Evolutionary conservation across 352 stramenopile species (phyloP), one percentile per base, ranked within the genome.

Genomic region (Globisporangium irregulare): DNA sequence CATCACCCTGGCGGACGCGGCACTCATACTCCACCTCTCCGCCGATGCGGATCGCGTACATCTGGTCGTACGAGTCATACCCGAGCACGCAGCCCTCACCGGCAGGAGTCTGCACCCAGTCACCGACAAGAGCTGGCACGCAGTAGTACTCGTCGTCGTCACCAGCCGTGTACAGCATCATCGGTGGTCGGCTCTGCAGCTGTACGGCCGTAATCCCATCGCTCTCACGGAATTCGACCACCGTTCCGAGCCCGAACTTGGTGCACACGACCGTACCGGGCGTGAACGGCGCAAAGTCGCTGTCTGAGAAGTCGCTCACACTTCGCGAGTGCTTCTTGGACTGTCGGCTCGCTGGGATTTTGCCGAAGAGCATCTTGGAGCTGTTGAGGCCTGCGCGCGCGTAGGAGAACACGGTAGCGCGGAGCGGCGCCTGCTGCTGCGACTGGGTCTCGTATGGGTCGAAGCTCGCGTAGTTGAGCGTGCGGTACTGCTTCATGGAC

Each of bases 241-340:
- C 74, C n/a, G 75, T 82, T 24, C 84, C 84, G 8, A 93, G 81
- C 0, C 84, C 84, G 61, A 89, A 93, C 38, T 72, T 71, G 41
- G 84, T 93, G 20, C 74, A 86, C 34, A 93, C 80, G 62, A 77
- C 74, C 27, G 76, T 79, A 18, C 81, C 82, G 1, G 73, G 64
- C 14, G 69, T 56, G 43, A 85, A 81, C 34, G 67, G 68, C 24
- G 65, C 59, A 32, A 88, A 71, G 14, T 89, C 79, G 55, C 64
- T 76, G 55, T 84, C 79, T 22, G 70, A 79, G 43, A 85, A 67
- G 20, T 77, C 72, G 65, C 83, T 79, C 14, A 84, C 70, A 46
- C 80, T 89, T 18, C 64, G 66, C 12, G 68, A 68, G 59, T 77
- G 71, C 59, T 84, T 82, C n/a, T 57, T 70, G 18, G 69, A 43